Evolutionary conservation across 177 flowering plant species (phyloP), one percentile per base, ranked within the genome.

Genomic region (Tripterygium wilfordii): DNA sequence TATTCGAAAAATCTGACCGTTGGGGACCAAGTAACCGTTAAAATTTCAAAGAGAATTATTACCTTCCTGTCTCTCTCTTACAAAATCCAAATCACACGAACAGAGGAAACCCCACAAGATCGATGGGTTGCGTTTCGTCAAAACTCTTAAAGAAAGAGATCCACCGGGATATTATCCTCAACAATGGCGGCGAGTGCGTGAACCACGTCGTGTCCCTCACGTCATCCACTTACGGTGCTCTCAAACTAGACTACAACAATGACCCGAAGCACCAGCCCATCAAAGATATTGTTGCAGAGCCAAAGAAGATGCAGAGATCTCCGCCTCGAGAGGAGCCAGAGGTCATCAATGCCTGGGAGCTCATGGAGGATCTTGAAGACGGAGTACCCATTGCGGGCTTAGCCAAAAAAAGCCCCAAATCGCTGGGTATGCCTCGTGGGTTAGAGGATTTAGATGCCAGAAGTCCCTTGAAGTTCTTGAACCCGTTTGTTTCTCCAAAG

Each of bases 121-220:
- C 44, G 16, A 66, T 66, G 70, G 70, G 70, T 18, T 66, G 70
- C 18, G 70, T 66, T 39, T 61, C 70, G 3, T 66, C 99, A 13
- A 94, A 89, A 61, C 60, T 70, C 13, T 52, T 76, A 46, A 70
- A 48, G 38, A 57, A 66, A 47, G 78, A 88, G 12, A 56, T 69
- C 43, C 52, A 57, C 1, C 62, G 56, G 30, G 91, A 82, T 20
- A 32, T 29, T 35, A 0, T 41, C 6, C n/a, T 57, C 44, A 57
- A 40, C 60, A 61, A 71, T 57, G 82, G 68, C 48, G 68, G 56
- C 33, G 73, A 65, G 10, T 60, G 35, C 49, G 26, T 63, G 5
- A 62, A 65, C 65, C 99, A 94, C 48, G 70, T 84, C 12, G 99
- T 94, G 31, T 94, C 96, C 21, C 96, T 94, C 68, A 94, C 96